Percentiles rank a stretch among this genome's conserved stretches.
Evolutionary conservation across 1,139 yeast species (phyloP).

Genomic region (Tardiomyces digboiensis): DNA sequence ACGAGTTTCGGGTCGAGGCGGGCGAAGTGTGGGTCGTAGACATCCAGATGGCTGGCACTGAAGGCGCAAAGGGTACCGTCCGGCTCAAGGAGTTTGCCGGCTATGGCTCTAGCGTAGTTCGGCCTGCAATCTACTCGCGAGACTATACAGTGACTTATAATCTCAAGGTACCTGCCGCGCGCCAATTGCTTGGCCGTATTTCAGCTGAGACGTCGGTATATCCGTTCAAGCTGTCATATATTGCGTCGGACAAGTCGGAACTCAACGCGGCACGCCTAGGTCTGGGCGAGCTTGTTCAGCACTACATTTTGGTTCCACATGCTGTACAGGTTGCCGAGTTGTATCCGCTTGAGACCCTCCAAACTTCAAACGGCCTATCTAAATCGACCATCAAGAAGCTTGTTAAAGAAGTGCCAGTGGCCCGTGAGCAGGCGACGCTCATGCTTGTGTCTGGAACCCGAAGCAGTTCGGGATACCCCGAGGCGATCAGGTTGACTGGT

Average conservation of each 20-base stretch:
- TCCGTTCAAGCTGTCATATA: constrained; percentile 65
- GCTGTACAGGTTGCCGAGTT: constrained; percentile 67
- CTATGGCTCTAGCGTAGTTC: constrained; percentile 15
- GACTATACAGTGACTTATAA: constrained; percentile 77
- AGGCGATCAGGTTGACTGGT: constrained; percentile 71
- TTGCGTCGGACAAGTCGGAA: constrained; percentile 17
- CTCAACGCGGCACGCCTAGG: constrained; percentile 56
- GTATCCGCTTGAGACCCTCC: constrained; percentile 49
- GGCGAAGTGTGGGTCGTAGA: constrained; percentile 90
- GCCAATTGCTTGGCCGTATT: constrained; percentile 58
- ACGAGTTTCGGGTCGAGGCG: constrained; percentile 54
- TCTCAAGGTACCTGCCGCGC: constrained; percentile 64
- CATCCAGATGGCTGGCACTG: constrained; percentile 65
- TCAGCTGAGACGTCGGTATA: constrained; percentile 75
- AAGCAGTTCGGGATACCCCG: constrained; percentile 38
- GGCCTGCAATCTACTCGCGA: constrained; percentile 68
- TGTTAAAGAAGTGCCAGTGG: constrained; percentile 44
- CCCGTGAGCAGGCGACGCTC: constrained; percentile 74
- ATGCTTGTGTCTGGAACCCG: constrained; percentile 39
- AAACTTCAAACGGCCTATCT: constrained; percentile 33
- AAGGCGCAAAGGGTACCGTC: constrained; percentile 21
- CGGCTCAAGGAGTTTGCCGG: constrained; percentile 21
- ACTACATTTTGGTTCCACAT: constrained; percentile 67
- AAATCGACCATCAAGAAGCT: constrained; percentile 36
- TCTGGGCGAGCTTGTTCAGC: constrained; percentile 68